A percentile compares a stretch with the other conserved stretches of the same genome.
phyloP scores from a whole-genome alignment of 2,329 filamentous ascomycete species.

The Colletotrichum sp. region DNA sequence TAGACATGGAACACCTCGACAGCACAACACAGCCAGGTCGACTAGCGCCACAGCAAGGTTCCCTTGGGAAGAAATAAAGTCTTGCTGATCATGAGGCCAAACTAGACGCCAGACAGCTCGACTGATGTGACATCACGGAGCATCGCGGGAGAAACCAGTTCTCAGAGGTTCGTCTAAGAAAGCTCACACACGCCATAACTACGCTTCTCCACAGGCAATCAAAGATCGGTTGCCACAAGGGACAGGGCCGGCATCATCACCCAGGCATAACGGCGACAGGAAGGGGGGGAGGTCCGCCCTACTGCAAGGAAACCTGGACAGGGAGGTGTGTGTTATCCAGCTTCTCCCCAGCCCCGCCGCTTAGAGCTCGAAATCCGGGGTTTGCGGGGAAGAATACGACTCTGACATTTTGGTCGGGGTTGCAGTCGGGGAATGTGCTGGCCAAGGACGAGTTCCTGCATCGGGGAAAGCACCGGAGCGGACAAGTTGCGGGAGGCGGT shows the following conservation, averaged over 20 bases:
- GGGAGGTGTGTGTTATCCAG: neutral
- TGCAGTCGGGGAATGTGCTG: neutral
- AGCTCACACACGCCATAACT: neutral
- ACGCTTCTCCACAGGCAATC: neutral
- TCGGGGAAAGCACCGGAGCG: neutral
- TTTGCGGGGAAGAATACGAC: neutral
- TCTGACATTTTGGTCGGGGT: neutral
- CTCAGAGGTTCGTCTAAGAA: neutral
- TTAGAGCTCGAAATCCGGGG: constrained; percentile 7
- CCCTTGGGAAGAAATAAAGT: neutral
- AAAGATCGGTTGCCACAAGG: neutral
- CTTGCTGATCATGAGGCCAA: neutral
- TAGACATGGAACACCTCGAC: neutral
- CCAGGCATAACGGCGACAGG: neutral
- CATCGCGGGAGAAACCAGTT: neutral
- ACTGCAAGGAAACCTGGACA: neutral
- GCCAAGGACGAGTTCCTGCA: constrained; percentile 12
- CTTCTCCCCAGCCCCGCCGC: neutral
- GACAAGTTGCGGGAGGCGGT: neutral
- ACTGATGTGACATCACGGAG: neutral
- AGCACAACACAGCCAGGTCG: neutral
- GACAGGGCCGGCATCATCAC: neutral
- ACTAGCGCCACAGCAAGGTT: neutral
- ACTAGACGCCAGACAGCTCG: neutral
- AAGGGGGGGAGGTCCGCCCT: neutral